Conservation (phyloP, 139 green algal genomes). For the Edaphochlamys debaryana region DNA sequence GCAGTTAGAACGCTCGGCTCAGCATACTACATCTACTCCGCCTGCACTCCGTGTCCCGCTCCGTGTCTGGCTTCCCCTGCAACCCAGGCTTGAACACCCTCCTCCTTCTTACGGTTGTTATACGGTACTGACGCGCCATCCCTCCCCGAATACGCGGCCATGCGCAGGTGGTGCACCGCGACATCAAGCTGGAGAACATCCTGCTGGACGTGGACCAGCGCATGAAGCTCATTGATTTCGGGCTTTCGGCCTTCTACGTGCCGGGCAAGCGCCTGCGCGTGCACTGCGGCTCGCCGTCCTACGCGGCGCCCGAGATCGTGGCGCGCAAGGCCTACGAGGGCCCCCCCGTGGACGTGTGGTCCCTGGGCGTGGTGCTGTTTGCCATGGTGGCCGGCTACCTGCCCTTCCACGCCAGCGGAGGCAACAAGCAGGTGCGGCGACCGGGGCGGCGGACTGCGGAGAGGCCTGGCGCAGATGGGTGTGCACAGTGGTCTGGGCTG, state of each 20-base stretch:
- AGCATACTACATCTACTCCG: too few relatives aligned
- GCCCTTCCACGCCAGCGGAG: slow-evolving; percentile 79
- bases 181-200: slow-evolving; percentile 86
- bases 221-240: slow-evolving; percentile 87
- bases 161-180: slow-evolving; percentile 55
- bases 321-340: slow-evolving; percentile 71
- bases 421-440: slow-evolving; percentile 64
- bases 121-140: too few relatives aligned
- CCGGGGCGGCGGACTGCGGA: too few relatives aligned
- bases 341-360: slow-evolving; percentile 84
- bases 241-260: slow-evolving; percentile 71
- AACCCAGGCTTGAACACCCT: too few relatives aligned
- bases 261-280: slow-evolving; percentile 68
- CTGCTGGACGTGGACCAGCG: slow-evolving; percentile 73
- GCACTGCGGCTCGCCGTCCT: slow-evolving; percentile 73
- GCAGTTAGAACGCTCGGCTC: too few relatives aligned
- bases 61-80: too few relatives aligned
- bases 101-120: too few relatives aligned
- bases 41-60: too few relatives aligned
- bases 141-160: too few relatives aligned
- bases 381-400: slow-evolving; percentile 86
- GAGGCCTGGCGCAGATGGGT: too few relatives aligned
- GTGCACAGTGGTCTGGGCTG: too few relatives aligned
- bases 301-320: slow-evolving; percentile 76
- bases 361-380: slow-evolving; percentile 88